Base-by-base conservation (phyloP, 2,329 filamentous ascomycete species). In the Aphanocladium album region DNA sequence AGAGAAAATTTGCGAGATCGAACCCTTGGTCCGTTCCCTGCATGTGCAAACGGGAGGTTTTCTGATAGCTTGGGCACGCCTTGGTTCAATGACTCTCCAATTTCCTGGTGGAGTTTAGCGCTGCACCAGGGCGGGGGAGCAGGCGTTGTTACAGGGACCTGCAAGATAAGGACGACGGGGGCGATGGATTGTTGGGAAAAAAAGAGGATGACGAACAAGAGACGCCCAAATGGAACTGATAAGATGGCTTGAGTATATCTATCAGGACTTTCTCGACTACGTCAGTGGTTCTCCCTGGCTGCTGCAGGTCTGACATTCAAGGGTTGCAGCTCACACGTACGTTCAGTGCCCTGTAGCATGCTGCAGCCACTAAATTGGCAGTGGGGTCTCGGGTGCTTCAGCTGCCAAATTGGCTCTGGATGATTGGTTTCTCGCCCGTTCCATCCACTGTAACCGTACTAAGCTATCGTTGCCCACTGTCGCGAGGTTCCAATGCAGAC, bases 11-110 rank as follows among this genome's bases (percentile, higher is more conserved):
- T n/a, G n/a, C n/a, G n/a, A 23, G n/a, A 19, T 46, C 27, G 8
- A 45, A 19, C n/a, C 25, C 33, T 17, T 59, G 33, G 17, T 8
- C 30, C 49, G 11, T 9, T 23, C n/a, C 39, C 33, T 39, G 33
- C 54, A 49, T 23, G 27, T 59, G 57, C 57, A 52, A 53, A 59
- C 57, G 39, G 49, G n/a, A 59, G 56, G 17, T 43, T 58, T 58
- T 51, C 30, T 45, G 23, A 25, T 30, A 51, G 19, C 57, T 59
- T 45, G 49, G 47, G 11, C 39, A 47, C 16, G 35, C 25, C 33
- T 59, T 45, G 47, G 14, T 37, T 52, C 16, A 23, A 43, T 33
- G 56, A 58, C 46, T 52, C 46, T 43, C 45, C 55, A 59, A 52
- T 59, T 52, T 45, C 49, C 46, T 12, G 25, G 55, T 57, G 14